Evolutionary conservation across 805 yeast species (phyloP), one percentile per base, ranked within the genome.

Genomic region (Starmerella vaccinii): DNA sequence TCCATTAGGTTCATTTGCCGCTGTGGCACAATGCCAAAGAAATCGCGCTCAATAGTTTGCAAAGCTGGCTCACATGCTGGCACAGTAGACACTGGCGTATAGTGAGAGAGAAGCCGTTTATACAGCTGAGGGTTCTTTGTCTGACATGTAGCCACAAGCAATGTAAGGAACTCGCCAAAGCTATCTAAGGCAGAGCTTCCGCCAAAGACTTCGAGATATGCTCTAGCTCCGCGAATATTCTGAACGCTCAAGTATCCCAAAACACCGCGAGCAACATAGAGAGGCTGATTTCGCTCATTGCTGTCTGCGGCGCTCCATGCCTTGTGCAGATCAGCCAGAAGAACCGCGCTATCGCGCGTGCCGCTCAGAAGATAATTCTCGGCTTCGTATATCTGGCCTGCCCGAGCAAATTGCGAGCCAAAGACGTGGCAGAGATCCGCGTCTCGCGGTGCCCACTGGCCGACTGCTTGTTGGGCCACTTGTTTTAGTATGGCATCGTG

Each of bases 341-440:
- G 63, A 2, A 51, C 55, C n/a, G 76, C 69, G 41, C 67, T 61
- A 38, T 76, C 80, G 46, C 69, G 66, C 6, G 82, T 80, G 1
- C 95, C 94, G 55, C 80, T 68, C 13, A 84, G 68, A 55, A 84
- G 70, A 61, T 82, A 84, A 60, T 77, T 73, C 65, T 84, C 94
- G n/a, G 89, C 84, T 49, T 79, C 81, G 49, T 78, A 74, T 32
- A 74, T 75, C 50, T 74, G 60, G 45, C 75, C 77, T 19, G 69
- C 71, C 33, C 63, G 57, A 27, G 65, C 68, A 39, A 86, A 70
- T 62, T 84, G 80, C 32, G 72, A 65, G 2, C 95, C 96, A 53
- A 87, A 72, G 10, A 81, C 73, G 57, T 81, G 81, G 62, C 86
- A 87, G 50, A 92, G 69, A 41, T 77, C 79, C 6, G 82, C 75